Base-by-base conservation (phyloP, 148 eudicot genomes). In the Nepenthes mirabilis region DNA sequence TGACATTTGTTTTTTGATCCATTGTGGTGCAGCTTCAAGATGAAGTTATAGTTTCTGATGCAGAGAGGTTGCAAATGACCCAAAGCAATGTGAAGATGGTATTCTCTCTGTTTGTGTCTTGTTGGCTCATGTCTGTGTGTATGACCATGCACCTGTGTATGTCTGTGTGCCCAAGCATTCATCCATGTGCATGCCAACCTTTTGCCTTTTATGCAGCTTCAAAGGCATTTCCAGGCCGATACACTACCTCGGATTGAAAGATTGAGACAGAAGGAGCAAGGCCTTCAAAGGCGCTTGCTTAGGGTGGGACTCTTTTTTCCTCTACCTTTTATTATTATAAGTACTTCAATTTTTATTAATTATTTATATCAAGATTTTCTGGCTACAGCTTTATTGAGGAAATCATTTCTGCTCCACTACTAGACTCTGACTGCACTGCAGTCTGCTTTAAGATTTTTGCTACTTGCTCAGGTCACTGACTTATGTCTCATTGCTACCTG, bases 41-140 rank as follows among this genome's bases (percentile, higher is more conserved):
- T 86, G 99, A 93, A 74, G 96, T 88, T 36, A 80, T 88, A 64
- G 72, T 80, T 65, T 84, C 95, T 47, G 96, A 93, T 80, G 79
- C 80, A 34, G 99, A 93, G 70, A 86, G 99, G 75, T 74, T 93
- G 64, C 68, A 66, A 56, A 82, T 70, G 75, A 93, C 96, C 45
- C 96, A 88, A 65, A 79, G 81, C 83, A 93, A 93, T 65, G 96
- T 86, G 62, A 93, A 93, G 64, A 77, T 77, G 95, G 96, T 93
- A 61, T 59, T 52, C 56, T 45, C 58, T 62, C 58, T 37, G 36
- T 36, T 63, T 33, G 47, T 32, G 51, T 57, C 65, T 55, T 57
- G 48, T 11, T 59, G 10, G 8, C 33, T 9, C 8, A 10, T 2
- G 32, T 9, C 52, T 37, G 14, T 53, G 37, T 35, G 47, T 11